Evolutionary conservation across 257 asterid genomes (phyloP).

Genomic region (Lycium barbarum): DNA sequence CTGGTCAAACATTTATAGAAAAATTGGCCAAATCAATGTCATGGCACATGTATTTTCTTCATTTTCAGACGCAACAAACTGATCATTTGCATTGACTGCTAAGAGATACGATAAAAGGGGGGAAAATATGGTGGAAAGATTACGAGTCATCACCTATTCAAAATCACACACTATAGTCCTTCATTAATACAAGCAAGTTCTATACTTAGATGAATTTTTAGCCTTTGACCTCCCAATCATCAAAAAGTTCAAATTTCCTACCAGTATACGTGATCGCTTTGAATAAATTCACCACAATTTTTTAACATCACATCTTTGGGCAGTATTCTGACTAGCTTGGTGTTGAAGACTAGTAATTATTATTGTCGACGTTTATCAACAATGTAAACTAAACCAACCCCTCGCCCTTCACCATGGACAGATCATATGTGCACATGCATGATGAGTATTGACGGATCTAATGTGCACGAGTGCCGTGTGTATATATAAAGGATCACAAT

Average conservation of each 20-base stretch:
- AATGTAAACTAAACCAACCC: too few species aligned
- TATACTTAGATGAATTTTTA: not conserved
- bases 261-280: not conserved
- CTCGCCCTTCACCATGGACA: too few species aligned
- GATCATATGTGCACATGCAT: too few species aligned
- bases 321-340: not conserved
- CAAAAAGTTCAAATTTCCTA: not conserved
- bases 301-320: not conserved
- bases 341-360: not conserved
- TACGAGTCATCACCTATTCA: not conserved
- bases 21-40: not conserved
- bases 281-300: not conserved
- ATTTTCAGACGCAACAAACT: conserved; percentile 12
- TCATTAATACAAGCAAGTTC: not conserved
- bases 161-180: not conserved
- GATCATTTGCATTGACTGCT: conserved; percentile 8
- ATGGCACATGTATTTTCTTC: conserved; percentile 2
- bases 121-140: not conserved
- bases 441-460: not conserved
- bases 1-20: conserved; percentile 7
- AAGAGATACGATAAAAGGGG: not conserved
- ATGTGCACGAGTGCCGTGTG: not conserved
- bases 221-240: not conserved
- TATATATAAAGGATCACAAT: not conserved
- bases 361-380: not conserved